Evolutionary conservation across 2,329 filamentous ascomycete species (phyloP), one percentile per base, ranked within the genome.

Genomic region (Aspergillus ochraceoroseus): DNA sequence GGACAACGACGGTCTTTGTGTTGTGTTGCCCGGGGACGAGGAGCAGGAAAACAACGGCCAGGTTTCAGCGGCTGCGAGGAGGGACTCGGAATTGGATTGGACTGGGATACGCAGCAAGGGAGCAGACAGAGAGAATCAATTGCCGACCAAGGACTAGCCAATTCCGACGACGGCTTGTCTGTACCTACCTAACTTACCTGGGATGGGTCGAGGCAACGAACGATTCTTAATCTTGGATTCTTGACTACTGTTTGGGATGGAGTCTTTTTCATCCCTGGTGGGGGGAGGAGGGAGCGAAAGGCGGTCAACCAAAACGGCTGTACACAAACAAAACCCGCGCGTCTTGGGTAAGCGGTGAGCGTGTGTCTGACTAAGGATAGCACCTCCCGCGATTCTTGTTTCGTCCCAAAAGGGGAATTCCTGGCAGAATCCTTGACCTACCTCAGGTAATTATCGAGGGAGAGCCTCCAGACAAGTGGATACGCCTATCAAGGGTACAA

Each of bases 191-290:
- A n/a, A n/a, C 41, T 41, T 47, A 44, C 41, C 44, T 38, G 40
- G 19, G 32, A 25, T 29, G 32, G n/a, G 20, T 46, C 32, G 25
- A 25, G 32, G 37, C 26, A 25, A 32, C 22, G 32, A 46, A 23
- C 20, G 20, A 22, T 9, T 22, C 20, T 9, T 22, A n/a, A n/a
- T n/a, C n/a, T n/a, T n/a, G n/a, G 20, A 22, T 32, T 38, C 26
- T 12, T 79, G 79, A 52, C 12, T 18, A 68, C 56, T 19, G 33
- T 29, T 66, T 67, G 44, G 79, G 67, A 53, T 74, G 56, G 38
- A 70, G 66, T 47, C 77, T 43, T 51, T 25, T 67, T 67, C 12
- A 72, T 72, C 11, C 31, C 72, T 46, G 31, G 37, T 54, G 39
- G 57, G 59, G 58, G 59, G 36, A 28, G 35, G 19, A 35, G 13